Evolutionary conservation across 2,329 filamentous ascomycete species (phyloP).

Genomic region (Colletotrichum graminicola): DNA sequence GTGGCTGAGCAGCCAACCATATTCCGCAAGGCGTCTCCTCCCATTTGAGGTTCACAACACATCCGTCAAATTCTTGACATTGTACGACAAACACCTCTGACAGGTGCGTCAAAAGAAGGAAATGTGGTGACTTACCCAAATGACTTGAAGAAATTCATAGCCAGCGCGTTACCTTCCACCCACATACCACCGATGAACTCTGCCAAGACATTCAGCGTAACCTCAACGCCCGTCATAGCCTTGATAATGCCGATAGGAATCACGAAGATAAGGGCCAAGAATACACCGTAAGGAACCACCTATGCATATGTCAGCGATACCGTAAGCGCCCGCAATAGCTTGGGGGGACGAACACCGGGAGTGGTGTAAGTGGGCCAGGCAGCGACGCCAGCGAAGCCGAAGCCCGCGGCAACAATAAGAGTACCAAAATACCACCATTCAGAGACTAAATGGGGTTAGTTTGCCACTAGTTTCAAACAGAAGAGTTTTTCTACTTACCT

Average conservation of each 20-base stretch:
- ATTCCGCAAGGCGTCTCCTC: too few relatives aligned
- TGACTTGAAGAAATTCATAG: conserved; percentile 62
- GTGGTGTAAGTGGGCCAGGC: conserved; percentile 58
- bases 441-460: conserved; percentile 47
- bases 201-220: conserved; percentile 60
- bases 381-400: conserved; percentile 54
- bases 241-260: conserved; percentile 59
- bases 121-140: conserved; percentile 26
- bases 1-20: too few relatives aligned
- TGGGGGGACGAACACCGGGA: too few relatives aligned
- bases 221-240: conserved; percentile 57
- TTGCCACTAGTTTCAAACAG: rapidly evolving
- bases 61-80: too few relatives aligned
- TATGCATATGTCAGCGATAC: too few relatives aligned
- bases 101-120: too few relatives aligned
- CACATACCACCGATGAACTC: conserved; percentile 61
- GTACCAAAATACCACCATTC: conserved; percentile 58
- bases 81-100: too few relatives aligned
- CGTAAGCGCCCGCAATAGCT: too few relatives aligned
- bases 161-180: conserved; percentile 58
- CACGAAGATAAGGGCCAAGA: conserved; percentile 58
- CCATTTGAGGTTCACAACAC: too few relatives aligned
- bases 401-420: conserved; percentile 51
- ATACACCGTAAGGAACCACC: conserved; percentile 58
- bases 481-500: conserved; percentile 10